Conservation (phyloP, 2,329 filamentous ascomycete genomes). For the Knoxdaviesia capensis region DNA sequence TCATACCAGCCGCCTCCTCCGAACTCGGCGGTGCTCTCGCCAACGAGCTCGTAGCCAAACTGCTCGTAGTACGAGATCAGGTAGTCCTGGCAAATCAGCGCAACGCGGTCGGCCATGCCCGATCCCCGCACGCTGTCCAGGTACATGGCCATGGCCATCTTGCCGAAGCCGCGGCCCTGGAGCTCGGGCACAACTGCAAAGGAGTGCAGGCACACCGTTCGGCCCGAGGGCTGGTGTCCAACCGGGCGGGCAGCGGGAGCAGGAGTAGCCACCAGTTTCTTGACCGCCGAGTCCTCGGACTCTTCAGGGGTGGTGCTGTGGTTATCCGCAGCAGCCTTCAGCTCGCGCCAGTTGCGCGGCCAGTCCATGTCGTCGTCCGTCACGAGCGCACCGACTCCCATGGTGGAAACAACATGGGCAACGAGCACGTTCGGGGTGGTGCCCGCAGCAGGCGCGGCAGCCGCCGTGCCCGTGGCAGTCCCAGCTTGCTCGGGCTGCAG, state of each 20-base stretch:
- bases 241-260: constrained; percentile 8
- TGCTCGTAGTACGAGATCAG: constrained; percentile 56
- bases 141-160: constrained; percentile 54
- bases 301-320: constrained; percentile 9
- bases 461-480: background rate
- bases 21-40: constrained; percentile 49
- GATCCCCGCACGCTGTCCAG: constrained; percentile 55
- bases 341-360: constrained; percentile 44
- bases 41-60: constrained; percentile 51
- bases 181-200: constrained; percentile 60
- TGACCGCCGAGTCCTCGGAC: constrained; percentile 10
- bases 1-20: constrained; percentile 68
- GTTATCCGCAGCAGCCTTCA: constrained; percentile 11
- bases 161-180: constrained; percentile 54
- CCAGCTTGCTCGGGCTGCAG: constrained; percentile 22
- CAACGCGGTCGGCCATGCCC: constrained; percentile 49
- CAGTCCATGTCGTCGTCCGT: constrained; percentile 61
- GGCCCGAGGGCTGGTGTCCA: constrained; percentile 54
- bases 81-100: constrained; percentile 59
- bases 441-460: background rate
- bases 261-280: too few relatives aligned
- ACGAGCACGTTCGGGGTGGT: constrained; percentile 33
- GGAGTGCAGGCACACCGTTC: constrained; percentile 65
- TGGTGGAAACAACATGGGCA: constrained; percentile 60
- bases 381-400: constrained; percentile 39